Evolutionary conservation across 2,329 filamentous ascomycete species (phyloP).

Genomic region (Botrytis elliptica): DNA sequence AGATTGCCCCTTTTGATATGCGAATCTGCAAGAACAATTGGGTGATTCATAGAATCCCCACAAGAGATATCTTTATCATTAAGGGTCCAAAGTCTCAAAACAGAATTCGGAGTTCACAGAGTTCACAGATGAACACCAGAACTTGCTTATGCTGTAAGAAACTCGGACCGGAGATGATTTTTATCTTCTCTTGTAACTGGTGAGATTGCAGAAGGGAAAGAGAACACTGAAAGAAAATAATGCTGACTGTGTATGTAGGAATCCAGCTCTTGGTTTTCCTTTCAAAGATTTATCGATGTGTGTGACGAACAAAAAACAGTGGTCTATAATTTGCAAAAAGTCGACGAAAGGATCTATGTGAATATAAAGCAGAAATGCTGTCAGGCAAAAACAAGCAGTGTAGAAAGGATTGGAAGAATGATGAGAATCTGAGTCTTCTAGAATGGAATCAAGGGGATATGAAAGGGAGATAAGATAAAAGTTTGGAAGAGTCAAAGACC

Average conservation of each 20-base stretch:
- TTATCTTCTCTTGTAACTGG: not conserved
- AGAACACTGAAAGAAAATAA: not conserved
- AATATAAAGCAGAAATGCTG: not conserved
- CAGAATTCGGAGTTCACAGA: not conserved
- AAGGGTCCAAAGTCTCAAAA: not conserved
- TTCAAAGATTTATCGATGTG: not conserved
- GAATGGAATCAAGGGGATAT: constrained; percentile 13
- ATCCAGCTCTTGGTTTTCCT: constrained; percentile 39
- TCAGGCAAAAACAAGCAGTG: not conserved
- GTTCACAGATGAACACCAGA: not conserved
- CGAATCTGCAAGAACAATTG: not conserved
- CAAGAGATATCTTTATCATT: not conserved
- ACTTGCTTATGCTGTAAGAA: constrained; percentile 4
- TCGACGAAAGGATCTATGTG: not conserved
- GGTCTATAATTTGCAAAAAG: constrained; percentile 4
- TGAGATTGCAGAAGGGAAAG: not conserved
- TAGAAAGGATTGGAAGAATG: constrained; percentile 12
- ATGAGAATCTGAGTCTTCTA: constrained; percentile 4
- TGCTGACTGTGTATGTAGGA: constrained; percentile 24
- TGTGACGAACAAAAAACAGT: not conserved
- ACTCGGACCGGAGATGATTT: constrained; percentile 9
- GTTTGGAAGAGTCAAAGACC: constrained; percentile 11
- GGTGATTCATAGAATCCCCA: not conserved
- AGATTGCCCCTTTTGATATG: not conserved
- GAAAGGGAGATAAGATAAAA: constrained; percentile 21